A percentile compares a stretch with the other conserved stretches of the same genome.
Conservation (phyloP, 331 rosid genomes). For the Malus hybrid region DNA sequence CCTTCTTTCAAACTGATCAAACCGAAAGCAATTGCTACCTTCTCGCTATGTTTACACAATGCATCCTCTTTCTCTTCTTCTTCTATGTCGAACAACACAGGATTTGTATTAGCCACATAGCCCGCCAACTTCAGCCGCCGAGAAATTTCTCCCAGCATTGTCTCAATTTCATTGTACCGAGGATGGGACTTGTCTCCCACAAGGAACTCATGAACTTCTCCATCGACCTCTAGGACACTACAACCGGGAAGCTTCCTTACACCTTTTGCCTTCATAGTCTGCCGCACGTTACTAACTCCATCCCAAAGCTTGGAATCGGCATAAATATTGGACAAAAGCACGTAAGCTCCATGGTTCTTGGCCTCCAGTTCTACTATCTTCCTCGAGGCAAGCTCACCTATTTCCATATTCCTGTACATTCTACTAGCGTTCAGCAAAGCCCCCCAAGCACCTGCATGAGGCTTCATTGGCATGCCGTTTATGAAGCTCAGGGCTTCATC, state of each 20-base stretch:
- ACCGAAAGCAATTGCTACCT: constrained; percentile 47
- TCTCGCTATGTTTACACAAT: constrained; percentile 38
- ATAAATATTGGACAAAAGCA: constrained; percentile 44
- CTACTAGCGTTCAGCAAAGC: constrained; percentile 49
- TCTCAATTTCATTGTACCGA: constrained; percentile 31
- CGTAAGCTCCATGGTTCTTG: constrained; percentile 38
- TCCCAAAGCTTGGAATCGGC: constrained; percentile 46
- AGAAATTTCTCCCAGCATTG: constrained; percentile 33
- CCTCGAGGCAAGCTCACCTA: constrained; percentile 32
- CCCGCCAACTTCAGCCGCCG: constrained; percentile 25
- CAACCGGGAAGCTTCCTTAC: constrained; percentile 52
- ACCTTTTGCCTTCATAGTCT: constrained; percentile 37
- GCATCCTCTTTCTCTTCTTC: constrained; percentile 43
- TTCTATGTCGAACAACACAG: constrained; percentile 42
- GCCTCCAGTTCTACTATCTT: constrained; percentile 44
- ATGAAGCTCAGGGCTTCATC: constrained; percentile 41
- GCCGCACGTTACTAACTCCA: constrained; percentile 23
- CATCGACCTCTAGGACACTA: constrained; percentile 44
- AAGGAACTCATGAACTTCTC: neutral
- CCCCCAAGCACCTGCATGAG: constrained; percentile 49
- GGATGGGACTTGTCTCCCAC: constrained; percentile 43
- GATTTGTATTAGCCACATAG: constrained; percentile 31
- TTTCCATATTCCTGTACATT: constrained; percentile 27
- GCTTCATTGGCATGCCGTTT: constrained; percentile 42
- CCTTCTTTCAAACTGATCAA: constrained; percentile 21